These are phyloP conservation scores for Malus domestica DNA, from an alignment of 306 rosid species.

Conservation along the genomic window DNA sequence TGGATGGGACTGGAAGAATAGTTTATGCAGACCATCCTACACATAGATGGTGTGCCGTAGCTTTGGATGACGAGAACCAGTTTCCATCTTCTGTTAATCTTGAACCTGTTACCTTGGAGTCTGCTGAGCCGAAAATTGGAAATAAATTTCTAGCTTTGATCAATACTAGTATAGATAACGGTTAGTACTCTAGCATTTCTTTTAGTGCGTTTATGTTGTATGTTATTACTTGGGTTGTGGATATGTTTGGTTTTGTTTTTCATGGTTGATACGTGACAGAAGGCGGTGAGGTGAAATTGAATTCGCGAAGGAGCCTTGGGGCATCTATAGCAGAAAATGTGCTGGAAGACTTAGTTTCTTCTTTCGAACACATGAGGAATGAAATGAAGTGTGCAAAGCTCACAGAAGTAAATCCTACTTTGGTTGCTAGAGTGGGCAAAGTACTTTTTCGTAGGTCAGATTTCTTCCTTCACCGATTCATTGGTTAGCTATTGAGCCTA, in stretches of 20 bases:
- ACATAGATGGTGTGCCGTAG: slow-evolving; percentile 27
- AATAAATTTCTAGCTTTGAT: slow-evolving; percentile 23
- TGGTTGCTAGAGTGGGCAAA: slow-evolving; percentile 42
- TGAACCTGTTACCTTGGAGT: slow-evolving; percentile 11
- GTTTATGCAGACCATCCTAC: slow-evolving; percentile 7
- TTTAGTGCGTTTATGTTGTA: neutral
- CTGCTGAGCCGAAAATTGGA: neutral
- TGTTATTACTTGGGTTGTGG: neutral
- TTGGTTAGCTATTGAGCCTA: neutral
- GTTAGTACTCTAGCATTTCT: slow-evolving; percentile 4
- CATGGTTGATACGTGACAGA: neutral
- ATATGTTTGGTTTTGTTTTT: neutral
- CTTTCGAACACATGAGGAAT: slow-evolving; percentile 15
- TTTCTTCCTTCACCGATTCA: neutral
- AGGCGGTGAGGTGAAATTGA: neutral
- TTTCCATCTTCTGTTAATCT: slow-evolving; percentile 26
- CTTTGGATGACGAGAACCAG: slow-evolving; percentile 10
- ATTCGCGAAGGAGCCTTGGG: slow-evolving; percentile 13
- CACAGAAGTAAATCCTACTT: slow-evolving; percentile 10
- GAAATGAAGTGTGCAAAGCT: slow-evolving; percentile 7
- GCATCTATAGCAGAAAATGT: slow-evolving; percentile 23
- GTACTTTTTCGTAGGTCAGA: slow-evolving; percentile 35
- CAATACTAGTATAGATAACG: neutral
- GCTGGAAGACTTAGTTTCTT: slow-evolving; percentile 22
- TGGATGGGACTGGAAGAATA: neutral